A percentile compares a stretch with the other conserved stretches of the same genome.
These are phyloP conservation scores for Pholiota adiposa DNA, from an alignment of 1,284 basidiomycete genomes.

Conservation along the genomic window DNA sequence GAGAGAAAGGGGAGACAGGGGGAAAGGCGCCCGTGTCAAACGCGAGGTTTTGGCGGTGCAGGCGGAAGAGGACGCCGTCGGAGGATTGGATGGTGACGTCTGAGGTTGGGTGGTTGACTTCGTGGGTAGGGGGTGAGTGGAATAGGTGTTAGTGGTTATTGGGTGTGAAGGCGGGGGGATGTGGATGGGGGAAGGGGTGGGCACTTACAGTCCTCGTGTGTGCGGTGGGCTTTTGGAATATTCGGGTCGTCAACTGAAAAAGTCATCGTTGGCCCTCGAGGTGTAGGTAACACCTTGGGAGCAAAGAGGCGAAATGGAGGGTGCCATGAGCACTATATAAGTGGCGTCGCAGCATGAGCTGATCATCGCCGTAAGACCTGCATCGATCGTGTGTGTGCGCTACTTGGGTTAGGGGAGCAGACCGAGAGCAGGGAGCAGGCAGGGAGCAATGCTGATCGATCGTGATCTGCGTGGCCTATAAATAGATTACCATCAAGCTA, in stretches of 20 bases:
- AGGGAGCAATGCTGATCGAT: background rate
- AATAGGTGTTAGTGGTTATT: too few relatives aligned
- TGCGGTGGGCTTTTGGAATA: background rate
- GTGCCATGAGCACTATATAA: too few relatives aligned
- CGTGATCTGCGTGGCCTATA: background rate
- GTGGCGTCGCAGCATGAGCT: too few relatives aligned
- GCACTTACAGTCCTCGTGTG: background rate
- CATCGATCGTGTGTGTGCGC: background rate
- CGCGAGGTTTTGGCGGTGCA: conserved; percentile 28
- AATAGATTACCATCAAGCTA: too few relatives aligned
- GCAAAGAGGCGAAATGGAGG: background rate
- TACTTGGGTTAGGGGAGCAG: background rate
- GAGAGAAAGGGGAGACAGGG: too few relatives aligned
- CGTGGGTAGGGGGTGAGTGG: too few relatives aligned
- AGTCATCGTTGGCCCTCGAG: background rate
- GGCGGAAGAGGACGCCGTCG: conserved; percentile 23
- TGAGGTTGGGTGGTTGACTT: conserved; percentile 25
- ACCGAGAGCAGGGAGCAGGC: background rate
- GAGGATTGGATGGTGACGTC: conserved; percentile 26
- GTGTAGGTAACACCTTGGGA: background rate
- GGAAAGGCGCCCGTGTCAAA: conserved; percentile 25
- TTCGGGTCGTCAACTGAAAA: too few relatives aligned
- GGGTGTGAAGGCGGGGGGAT: too few relatives aligned
- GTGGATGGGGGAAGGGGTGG: too few relatives aligned
- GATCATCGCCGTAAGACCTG: background rate